A percentile compares a stretch with the other conserved stretches of the same genome.
Conservation (phyloP, 2,329 filamentous ascomycete genomes). For the Cryphonectria radicalis region DNA sequence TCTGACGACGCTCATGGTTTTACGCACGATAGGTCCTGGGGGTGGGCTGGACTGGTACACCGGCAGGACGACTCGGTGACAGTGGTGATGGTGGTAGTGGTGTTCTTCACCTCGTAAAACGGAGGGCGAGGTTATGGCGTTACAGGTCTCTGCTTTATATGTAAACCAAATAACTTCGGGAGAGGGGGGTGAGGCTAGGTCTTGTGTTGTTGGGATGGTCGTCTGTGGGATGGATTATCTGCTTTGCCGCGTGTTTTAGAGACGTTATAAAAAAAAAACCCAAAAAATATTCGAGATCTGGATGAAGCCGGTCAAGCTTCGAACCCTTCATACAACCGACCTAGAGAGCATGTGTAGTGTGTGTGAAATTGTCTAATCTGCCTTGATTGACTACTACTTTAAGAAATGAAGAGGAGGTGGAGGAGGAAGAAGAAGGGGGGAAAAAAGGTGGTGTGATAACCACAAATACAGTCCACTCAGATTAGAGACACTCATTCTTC, state of each 20-base stretch:
- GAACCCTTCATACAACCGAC: neutral
- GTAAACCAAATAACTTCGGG: neutral
- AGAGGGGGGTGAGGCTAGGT: neutral
- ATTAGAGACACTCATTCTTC: neutral
- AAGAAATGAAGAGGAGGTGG: no score
- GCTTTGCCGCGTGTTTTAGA: neutral
- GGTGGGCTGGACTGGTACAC: slow-evolving; percentile 11
- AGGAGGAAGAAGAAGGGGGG: neutral
- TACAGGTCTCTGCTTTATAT: slow-evolving; percentile 7
- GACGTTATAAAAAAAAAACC: neutral
- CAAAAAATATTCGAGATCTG: neutral
- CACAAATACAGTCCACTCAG: neutral
- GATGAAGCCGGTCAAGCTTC: neutral
- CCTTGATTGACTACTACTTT: neutral
- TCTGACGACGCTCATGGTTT: slow-evolving; percentile 18
- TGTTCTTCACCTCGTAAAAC: neutral
- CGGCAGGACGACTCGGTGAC: slow-evolving; percentile 14
- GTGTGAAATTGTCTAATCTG: neutral
- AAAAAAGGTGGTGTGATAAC: neutral
- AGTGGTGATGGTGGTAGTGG: neutral
- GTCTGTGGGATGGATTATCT: neutral
- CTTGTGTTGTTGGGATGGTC: slow-evolving; percentile 3
- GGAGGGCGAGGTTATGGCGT: neutral
- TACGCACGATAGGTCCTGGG: slow-evolving; percentile 15
- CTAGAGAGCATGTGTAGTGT: neutral